Conservation (phyloP, 2,329 filamentous ascomycete species). For the Fusarium miscanthi region DNA sequence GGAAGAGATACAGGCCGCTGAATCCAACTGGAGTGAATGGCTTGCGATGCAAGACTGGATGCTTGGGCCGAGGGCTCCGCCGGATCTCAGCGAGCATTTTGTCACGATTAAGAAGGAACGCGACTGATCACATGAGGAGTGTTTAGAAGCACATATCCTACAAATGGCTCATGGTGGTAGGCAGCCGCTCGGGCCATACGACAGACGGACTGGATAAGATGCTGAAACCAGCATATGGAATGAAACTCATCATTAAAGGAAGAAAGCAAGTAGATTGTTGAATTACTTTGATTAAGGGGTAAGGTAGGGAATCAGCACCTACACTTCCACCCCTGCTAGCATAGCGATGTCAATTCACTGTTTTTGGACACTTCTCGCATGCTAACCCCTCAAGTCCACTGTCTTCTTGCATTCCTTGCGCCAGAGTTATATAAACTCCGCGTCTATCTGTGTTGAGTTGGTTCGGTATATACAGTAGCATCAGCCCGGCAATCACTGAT, state of each 20-base stretch:
- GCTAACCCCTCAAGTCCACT: neutral
- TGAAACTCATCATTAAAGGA: neutral
- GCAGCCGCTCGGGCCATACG: neutral
- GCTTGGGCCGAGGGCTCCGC: slow-evolving; percentile 82
- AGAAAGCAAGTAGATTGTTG: slow-evolving; percentile 5
- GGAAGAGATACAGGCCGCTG: slow-evolving; percentile 83
- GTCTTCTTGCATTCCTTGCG: slow-evolving; percentile 14
- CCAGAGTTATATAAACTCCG: slow-evolving; percentile 21
- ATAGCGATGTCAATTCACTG: slow-evolving; percentile 25
- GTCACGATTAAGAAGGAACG: slow-evolving; percentile 49
- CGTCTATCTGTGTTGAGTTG: slow-evolving; percentile 28
- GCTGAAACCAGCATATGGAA: neutral
- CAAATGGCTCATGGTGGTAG: neutral
- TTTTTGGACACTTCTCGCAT: neutral
- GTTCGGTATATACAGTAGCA: slow-evolving; percentile 34
- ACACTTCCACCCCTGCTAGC: slow-evolving; percentile 19
- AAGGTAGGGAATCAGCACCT: slow-evolving; percentile 34
- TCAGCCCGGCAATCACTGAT: slow-evolving; percentile 8
- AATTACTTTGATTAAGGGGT: neutral
- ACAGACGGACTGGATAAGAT: neutral
- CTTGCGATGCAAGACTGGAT: slow-evolving; percentile 98
- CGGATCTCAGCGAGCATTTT: slow-evolving; percentile 44
- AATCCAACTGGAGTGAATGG: slow-evolving; percentile 93
- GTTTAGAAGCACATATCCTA: neutral
- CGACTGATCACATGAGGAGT: slow-evolving; percentile 5